These are phyloP conservation scores for Begonia fuchsioides DNA, from an alignment of 306 rosid genomes.

Conservation along the genomic window DNA sequence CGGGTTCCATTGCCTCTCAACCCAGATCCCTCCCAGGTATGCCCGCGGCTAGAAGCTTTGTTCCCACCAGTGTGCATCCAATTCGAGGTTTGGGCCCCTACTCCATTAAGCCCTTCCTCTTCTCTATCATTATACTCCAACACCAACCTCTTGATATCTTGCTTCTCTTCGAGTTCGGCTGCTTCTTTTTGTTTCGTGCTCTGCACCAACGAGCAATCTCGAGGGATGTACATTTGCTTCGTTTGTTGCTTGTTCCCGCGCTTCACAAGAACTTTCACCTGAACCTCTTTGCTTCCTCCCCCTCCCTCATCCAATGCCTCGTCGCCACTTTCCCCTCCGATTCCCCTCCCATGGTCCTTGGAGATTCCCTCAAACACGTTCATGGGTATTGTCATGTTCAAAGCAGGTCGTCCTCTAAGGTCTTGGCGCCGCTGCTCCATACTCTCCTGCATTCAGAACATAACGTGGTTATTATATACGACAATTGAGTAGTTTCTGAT, in stretches of 20 bases:
- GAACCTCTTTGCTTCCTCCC: constrained; percentile 70
- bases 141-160: constrained; percentile 90
- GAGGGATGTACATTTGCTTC: constrained; percentile 86
- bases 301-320: constrained; percentile 68
- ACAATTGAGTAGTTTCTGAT: too few species aligned
- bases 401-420: constrained; percentile 75
- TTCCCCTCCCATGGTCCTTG: constrained; percentile 70
- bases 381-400: constrained; percentile 97
- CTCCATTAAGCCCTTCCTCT: constrained; percentile 73
- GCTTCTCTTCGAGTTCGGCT: constrained; percentile 96
- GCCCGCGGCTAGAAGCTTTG: constrained; percentile 46
- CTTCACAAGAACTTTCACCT: constrained; percentile 95
- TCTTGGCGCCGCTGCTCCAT: constrained; percentile 95
- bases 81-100: constrained; percentile 63
- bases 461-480: too few species aligned
- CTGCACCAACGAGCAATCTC: constrained; percentile 82
- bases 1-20: constrained; percentile 60
- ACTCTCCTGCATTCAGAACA: constrained; percentile 57
- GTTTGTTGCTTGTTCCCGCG: constrained; percentile 99
- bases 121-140: constrained; percentile 96
- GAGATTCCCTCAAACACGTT: constrained; percentile 77
- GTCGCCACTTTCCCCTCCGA: constrained; percentile 85
- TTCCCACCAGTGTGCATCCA: constrained; percentile 51
- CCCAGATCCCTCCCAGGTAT: constrained; percentile 46
- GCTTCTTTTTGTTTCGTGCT: constrained; percentile 99